Conservation (phyloP, 441 rosid genomes). For the Omphalea diandra region DNA sequence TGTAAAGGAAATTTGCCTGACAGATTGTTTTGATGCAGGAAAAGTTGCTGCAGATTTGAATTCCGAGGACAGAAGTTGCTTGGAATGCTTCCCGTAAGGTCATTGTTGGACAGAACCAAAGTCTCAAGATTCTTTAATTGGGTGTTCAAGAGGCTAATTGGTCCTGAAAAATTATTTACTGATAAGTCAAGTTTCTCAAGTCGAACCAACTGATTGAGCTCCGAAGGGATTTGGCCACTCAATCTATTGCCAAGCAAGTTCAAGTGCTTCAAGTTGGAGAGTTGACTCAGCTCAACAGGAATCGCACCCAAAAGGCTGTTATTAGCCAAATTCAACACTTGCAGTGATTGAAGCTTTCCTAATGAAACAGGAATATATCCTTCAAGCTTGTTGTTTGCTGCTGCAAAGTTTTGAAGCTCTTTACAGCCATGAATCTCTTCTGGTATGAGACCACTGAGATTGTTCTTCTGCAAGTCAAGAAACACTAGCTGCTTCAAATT, state of each 20-base stretch:
- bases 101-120: conserved; percentile 52
- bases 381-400: conserved; percentile 62
- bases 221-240: conserved; percentile 56
- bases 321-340: conserved; percentile 62
- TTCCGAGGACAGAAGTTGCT: conserved; percentile 51
- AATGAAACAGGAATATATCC: conserved; percentile 61
- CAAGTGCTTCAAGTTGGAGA: conserved; percentile 57
- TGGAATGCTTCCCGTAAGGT: conserved; percentile 57
- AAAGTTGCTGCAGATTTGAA: conserved; percentile 52
- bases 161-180: conserved; percentile 62
- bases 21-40: conserved; percentile 52
- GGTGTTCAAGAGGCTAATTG: conserved; percentile 38
- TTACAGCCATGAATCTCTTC: conserved; percentile 48
- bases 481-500: conserved; percentile 45
- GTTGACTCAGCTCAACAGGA: conserved; percentile 56
- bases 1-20: conserved; percentile 68
- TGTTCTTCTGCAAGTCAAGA: conserved; percentile 60
- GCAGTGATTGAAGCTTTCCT: conserved; percentile 53
- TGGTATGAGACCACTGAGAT: conserved; percentile 63
- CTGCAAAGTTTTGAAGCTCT: conserved; percentile 50
- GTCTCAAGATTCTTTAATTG: conserved; percentile 44
- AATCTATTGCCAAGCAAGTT: conserved; percentile 57
- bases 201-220: conserved; percentile 50
- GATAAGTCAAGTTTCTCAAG: conserved; percentile 70
- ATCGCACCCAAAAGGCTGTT: conserved; percentile 69